Percentiles rank a stretch among this genome's conserved stretches.
Conservation (phyloP, 371 early-diverging fungal genomes). For the Saksenaea oblongispora region DNA sequence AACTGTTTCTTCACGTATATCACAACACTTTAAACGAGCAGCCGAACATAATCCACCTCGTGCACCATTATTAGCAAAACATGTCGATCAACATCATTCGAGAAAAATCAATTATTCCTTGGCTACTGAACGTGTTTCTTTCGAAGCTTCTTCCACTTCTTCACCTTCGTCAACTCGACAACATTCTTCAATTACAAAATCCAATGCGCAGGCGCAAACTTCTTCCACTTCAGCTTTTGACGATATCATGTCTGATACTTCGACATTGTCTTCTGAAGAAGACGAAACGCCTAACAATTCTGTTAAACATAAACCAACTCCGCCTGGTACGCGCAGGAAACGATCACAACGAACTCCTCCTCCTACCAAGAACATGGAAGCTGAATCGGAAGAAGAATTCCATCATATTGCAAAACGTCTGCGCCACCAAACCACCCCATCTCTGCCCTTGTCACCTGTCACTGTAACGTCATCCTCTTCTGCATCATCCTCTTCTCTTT, state of each 20-base stretch:
- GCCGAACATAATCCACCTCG: conserved; percentile 78
- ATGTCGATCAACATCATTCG: conserved; percentile 72
- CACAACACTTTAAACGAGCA: conserved; percentile 82
- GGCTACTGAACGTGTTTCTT: conserved; percentile 38
- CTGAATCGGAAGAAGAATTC: conserved; percentile 10
- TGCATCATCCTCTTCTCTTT: conserved; percentile 13
- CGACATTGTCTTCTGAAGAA: conserved; percentile 18
- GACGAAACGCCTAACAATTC: conserved; percentile 13
- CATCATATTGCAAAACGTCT: conserved; percentile 13
- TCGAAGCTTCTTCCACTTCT: background rate
- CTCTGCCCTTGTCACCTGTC: conserved; percentile 8
- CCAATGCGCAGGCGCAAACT: conserved; percentile 7
- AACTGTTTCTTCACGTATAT: conserved; percentile 85
- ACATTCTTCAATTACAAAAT: conserved; percentile 1
- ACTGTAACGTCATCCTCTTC: conserved; percentile 5
- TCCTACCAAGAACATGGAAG: conserved; percentile 11
- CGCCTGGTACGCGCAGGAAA: background rate
- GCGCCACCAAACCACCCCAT: conserved; percentile 12
- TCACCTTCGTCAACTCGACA: background rate
- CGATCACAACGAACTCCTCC: background rate
- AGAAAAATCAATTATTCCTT: conserved; percentile 81
- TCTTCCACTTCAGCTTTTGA: background rate
- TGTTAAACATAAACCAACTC: conserved; percentile 8
- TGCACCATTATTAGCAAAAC: conserved; percentile 70
- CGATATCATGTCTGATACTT: conserved; percentile 12